These are phyloP conservation scores for Mucor indicus DNA, from an alignment of 371 early-diverging fungal genomes.

Conservation along the genomic window DNA sequence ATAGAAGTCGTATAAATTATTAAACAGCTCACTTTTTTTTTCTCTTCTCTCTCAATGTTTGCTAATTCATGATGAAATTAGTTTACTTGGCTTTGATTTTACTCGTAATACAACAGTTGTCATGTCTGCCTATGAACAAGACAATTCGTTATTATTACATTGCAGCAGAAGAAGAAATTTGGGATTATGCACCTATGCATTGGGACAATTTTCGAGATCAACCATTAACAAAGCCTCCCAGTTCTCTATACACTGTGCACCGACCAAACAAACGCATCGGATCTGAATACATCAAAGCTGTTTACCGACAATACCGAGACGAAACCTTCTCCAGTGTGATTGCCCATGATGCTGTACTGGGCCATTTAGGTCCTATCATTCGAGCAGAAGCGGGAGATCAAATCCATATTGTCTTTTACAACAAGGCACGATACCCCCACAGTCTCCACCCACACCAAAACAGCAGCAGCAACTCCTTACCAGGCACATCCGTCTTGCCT, in stretches of 20 bases:
- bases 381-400: constrained; percentile 54
- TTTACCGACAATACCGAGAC: constrained; percentile 46
- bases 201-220: constrained; percentile 37
- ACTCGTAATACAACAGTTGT: too few species aligned
- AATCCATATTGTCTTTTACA: constrained; percentile 37
- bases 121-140: too few species aligned
- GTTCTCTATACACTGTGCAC: constrained; percentile 24
- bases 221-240: constrained; percentile 24
- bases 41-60: too few species aligned
- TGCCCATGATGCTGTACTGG: constrained; percentile 36
- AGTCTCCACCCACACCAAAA: constrained; percentile 45
- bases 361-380: constrained; percentile 48
- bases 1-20: too few species aligned
- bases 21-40: too few species aligned
- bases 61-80: too few species aligned
- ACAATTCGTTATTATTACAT: constrained; percentile 42
- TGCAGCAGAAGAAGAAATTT: constrained; percentile 44
- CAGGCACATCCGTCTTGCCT: constrained; percentile 28
- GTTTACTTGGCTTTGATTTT: too few species aligned
- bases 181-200: constrained; percentile 51
- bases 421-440: constrained; percentile 38
- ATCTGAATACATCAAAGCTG: constrained; percentile 34
- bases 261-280: constrained; percentile 36
- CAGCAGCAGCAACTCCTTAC: background rate
- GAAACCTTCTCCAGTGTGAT: constrained; percentile 22